A percentile compares a stretch with the other conserved stretches of the same genome.
Evolutionary conservation across 2,329 filamentous ascomycete genomes (phyloP).

Genomic region (Calonectria honghensis): DNA sequence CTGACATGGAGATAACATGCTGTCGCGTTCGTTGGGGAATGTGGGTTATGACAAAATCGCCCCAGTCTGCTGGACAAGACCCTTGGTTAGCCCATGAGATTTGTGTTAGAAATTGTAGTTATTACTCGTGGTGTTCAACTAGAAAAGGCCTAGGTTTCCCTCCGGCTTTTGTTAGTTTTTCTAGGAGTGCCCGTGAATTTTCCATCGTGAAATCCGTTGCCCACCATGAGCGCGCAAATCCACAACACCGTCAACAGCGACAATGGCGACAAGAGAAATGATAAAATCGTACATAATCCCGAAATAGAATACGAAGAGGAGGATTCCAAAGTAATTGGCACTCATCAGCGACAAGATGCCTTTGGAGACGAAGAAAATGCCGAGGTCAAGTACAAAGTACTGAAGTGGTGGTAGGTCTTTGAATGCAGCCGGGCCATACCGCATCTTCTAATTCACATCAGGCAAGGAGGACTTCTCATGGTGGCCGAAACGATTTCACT

Average conservation of each 20-base stretch:
- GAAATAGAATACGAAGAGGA: background rate
- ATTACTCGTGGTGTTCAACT: background rate
- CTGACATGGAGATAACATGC: background rate
- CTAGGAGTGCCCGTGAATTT: background rate
- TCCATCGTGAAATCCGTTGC: background rate
- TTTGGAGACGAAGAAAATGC: background rate
- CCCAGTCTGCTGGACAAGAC: background rate
- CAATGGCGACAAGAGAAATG: background rate
- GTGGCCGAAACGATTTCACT: background rate
- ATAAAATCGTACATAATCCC: background rate
- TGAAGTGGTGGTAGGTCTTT: background rate
- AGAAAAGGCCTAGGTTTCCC: no score
- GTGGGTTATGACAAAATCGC: background rate
- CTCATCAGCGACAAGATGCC: background rate
- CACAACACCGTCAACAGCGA: background rate
- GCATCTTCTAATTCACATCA: background rate
- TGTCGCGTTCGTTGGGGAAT: conserved; percentile 4
- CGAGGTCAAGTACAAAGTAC: conserved; percentile 2
- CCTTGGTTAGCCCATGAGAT: background rate
- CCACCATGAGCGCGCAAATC: background rate
- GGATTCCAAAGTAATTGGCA: background rate
- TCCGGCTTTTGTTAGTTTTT: background rate
- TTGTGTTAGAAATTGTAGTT: background rate
- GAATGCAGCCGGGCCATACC: no score
- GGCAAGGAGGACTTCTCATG: conserved; percentile 3